These are phyloP conservation scores for Groenewaldozyma tartarivorans DNA, from an alignment of 805 yeast genomes.

Conservation along the genomic window DNA sequence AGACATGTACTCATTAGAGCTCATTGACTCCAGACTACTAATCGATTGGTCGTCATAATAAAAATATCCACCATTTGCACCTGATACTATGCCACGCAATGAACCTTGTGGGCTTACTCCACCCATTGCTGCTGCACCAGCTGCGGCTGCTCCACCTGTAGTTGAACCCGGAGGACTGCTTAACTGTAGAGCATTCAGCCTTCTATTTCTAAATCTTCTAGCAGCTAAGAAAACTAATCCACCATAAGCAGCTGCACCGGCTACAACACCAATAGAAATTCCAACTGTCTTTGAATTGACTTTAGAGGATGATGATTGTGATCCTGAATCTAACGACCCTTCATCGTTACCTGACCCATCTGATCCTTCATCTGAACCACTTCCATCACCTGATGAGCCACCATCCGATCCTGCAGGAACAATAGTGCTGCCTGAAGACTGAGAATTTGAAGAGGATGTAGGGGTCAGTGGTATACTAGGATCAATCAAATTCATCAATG, in stretches of 20 bases:
- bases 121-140: constrained; percentile 2
- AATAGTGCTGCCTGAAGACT: constrained; percentile 2
- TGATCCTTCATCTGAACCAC: constrained; percentile 4
- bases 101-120: constrained; percentile 6
- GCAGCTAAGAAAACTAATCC: constrained; percentile 47
- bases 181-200: constrained; percentile 12
- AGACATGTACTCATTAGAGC: constrained; percentile 4
- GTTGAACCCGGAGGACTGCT: constrained; percentile 2
- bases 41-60: constrained; percentile 18
- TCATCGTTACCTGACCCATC: constrained; percentile 8
- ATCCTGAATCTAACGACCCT: constrained; percentile 27
- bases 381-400: constrained; percentile 23
- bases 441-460: constrained; percentile 8
- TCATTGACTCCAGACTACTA: constrained; percentile 7
- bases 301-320: constrained; percentile 19
- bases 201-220: constrained; percentile 34
- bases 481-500: constrained; percentile 66
- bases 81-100: background rate
- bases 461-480: constrained; percentile 43
- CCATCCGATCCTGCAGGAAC: constrained; percentile 12
- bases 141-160: constrained; percentile 7
- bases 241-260: constrained; percentile 63
- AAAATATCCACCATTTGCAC: constrained; percentile 4
- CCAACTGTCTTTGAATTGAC: constrained; percentile 52
- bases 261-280: constrained; percentile 72